A percentile compares a stretch with the other conserved stretches of the same genome.
These are phyloP conservation scores for Pythium rishiriense DNA, from an alignment of 352 stramenopile genomes.

Conservation along the genomic window DNA sequence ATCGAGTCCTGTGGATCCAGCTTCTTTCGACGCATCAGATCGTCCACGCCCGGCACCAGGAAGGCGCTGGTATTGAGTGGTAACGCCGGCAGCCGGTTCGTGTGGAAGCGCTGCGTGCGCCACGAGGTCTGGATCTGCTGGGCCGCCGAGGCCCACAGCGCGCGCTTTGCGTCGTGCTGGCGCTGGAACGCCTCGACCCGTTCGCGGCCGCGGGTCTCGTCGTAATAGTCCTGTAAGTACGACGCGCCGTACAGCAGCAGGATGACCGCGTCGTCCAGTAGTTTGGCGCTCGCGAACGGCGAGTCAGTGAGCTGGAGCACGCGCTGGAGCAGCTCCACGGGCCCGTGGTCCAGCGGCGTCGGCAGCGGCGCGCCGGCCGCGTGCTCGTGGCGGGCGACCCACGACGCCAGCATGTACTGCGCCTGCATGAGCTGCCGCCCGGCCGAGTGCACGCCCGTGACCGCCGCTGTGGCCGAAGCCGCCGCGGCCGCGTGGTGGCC, in stretches of 20 bases:
- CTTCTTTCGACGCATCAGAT: constrained; percentile 23
- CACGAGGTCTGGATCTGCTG: constrained; percentile 31
- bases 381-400: constrained; percentile 28
- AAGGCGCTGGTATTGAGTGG: constrained; percentile 38
- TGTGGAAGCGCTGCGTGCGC: constrained; percentile 51
- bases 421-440: constrained; percentile 33
- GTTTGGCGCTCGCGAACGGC: constrained; percentile 17
- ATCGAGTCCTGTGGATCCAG: constrained; percentile 21
- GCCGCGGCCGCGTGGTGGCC: constrained; percentile 1
- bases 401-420: constrained; percentile 27
- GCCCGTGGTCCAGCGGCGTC: constrained; percentile 26
- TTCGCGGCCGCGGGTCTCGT: not conserved
- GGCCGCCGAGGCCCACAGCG: not conserved
- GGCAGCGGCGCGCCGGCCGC: constrained; percentile 20
- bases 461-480: not conserved
- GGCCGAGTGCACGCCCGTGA: not conserved
- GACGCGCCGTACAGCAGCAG: constrained; percentile 45
- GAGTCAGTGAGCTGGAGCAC: constrained; percentile 15
- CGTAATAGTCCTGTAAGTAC: constrained; percentile 34
- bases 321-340: constrained; percentile 20
- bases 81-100: constrained; percentile 41
- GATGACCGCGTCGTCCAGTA: constrained; percentile 51
- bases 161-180: constrained; percentile 23
- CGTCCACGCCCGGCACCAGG: constrained; percentile 41
- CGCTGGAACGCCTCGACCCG: constrained; percentile 12